Evolutionary conservation across 78 protist genomes (phyloP).

Genomic region (Planoprotostelium fungivorum): DNA sequence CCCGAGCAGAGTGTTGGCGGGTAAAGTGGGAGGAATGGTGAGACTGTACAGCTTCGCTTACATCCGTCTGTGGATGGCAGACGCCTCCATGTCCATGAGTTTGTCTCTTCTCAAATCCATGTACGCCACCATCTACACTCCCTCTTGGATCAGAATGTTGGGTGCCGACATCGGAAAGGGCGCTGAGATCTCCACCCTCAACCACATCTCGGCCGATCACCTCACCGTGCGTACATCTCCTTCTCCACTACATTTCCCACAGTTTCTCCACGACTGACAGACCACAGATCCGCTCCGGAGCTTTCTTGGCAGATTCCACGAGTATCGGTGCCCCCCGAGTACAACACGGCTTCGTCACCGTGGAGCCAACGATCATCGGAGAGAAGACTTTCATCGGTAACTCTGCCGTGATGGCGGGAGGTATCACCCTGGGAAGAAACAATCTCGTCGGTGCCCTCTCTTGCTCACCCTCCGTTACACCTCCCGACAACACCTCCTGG

Average conservation of each 20-base stretch:
- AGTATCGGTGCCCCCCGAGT: neutral
- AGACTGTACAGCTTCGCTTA: neutral
- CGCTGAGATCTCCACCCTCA: neutral
- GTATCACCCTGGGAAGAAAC: neutral
- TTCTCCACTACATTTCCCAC: neutral
- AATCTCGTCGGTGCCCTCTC: neutral
- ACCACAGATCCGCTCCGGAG: neutral
- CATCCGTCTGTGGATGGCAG: neutral
- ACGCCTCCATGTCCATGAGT: neutral
- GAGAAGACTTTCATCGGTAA: neutral
- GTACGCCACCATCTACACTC: neutral
- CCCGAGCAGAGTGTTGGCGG: neutral
- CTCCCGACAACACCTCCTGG: neutral
- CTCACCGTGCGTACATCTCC: neutral
- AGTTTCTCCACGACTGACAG: neutral
- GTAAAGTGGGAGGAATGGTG: neutral
- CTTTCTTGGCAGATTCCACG: neutral
- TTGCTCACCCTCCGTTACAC: neutral
- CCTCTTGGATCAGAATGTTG: neutral
- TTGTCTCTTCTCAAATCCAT: neutral
- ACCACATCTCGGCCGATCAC: neutral
- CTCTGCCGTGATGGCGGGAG: neutral
- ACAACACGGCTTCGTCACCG: neutral
- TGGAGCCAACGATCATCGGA: neutral
- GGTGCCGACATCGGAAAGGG: neutral